Conservation (phyloP, 306 rosid species). For the Canavalia gladiata region DNA sequence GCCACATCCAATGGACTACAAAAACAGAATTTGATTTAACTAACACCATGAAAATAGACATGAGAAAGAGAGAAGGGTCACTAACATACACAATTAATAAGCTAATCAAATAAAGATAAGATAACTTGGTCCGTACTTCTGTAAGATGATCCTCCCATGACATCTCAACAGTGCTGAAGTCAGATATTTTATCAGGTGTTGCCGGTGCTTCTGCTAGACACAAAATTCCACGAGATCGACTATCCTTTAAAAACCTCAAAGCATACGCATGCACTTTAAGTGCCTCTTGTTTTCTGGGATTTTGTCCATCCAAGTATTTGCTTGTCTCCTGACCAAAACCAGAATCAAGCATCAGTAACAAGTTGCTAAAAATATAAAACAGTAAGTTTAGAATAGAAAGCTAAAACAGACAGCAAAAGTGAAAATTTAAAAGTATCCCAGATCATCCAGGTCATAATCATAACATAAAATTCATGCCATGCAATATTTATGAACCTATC, state of each 20-base stretch:
- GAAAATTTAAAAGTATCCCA: not conserved
- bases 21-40: slow-evolving; percentile 31
- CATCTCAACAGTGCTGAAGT: slow-evolving; percentile 71
- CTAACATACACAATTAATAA: slow-evolving; percentile 35
- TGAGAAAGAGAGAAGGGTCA: slow-evolving; percentile 20
- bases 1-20: slow-evolving; percentile 27
- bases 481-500: slow-evolving; percentile 24
- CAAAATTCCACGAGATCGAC: slow-evolving; percentile 58
- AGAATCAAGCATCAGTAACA: slow-evolving; percentile 49
- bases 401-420: slow-evolving; percentile 6
- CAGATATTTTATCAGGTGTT: slow-evolving; percentile 86
- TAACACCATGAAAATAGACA: not conserved
- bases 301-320: slow-evolving; percentile 60
- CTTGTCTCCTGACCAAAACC: slow-evolving; percentile 69
- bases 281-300: slow-evolving; percentile 49
- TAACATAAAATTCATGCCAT: slow-evolving; percentile 35
- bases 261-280: slow-evolving; percentile 76
- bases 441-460: slow-evolving; percentile 20
- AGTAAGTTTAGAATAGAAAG: not conserved
- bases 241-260: slow-evolving; percentile 74
- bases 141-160: slow-evolving; percentile 85
- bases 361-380: slow-evolving; percentile 22
- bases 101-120: slow-evolving; percentile 43
- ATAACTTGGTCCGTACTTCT: slow-evolving; percentile 71
- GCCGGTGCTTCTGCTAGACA: slow-evolving; percentile 78